phyloP scores from a whole-genome alignment of 2,329 filamentous ascomycete genomes.

The Neofusicoccum sp. region DNA sequence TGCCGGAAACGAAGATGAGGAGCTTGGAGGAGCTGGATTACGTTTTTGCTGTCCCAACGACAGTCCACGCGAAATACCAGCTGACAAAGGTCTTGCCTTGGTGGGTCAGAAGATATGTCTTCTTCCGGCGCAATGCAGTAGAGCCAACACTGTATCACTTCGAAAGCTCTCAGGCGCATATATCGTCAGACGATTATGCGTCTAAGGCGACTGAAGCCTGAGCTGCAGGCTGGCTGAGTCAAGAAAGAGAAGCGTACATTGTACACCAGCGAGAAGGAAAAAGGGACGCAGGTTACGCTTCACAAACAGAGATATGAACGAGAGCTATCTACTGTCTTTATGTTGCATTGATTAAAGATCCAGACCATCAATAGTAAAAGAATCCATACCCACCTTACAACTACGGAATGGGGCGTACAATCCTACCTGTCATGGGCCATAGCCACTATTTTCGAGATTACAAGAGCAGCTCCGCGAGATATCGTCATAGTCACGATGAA shows the following conservation, averaged over 20 bases:
- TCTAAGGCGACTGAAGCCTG: background rate
- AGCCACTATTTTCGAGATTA: too few species aligned
- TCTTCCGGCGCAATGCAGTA: constrained; percentile 38
- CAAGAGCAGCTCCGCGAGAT: too few species aligned
- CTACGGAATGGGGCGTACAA: too few species aligned
- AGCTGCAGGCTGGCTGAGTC: background rate
- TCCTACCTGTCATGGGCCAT: too few species aligned
- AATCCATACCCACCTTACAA: too few species aligned
- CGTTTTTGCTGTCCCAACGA: constrained; percentile 51
- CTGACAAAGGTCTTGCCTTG: constrained; percentile 45
- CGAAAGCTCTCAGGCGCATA: constrained; percentile 20
- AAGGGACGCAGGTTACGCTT: too few species aligned
- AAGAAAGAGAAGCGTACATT: too few species aligned
- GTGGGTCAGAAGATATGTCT: constrained; percentile 49
- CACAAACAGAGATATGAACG: background rate
- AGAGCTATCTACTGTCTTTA: too few species aligned
- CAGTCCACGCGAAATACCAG: constrained; percentile 44
- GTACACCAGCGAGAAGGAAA: too few species aligned
- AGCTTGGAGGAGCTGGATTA: constrained; percentile 54
- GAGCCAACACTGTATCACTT: constrained; percentile 43
- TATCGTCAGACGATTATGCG: background rate
- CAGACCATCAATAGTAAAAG: too few species aligned
- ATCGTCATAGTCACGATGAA: too few species aligned
- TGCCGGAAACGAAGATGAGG: constrained; percentile 51
- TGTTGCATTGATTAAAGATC: too few species aligned